Evolutionary conservation across 257 asterid species (phyloP), one percentile per base, ranked within the genome.

Genomic region (Gentiana straminea): DNA sequence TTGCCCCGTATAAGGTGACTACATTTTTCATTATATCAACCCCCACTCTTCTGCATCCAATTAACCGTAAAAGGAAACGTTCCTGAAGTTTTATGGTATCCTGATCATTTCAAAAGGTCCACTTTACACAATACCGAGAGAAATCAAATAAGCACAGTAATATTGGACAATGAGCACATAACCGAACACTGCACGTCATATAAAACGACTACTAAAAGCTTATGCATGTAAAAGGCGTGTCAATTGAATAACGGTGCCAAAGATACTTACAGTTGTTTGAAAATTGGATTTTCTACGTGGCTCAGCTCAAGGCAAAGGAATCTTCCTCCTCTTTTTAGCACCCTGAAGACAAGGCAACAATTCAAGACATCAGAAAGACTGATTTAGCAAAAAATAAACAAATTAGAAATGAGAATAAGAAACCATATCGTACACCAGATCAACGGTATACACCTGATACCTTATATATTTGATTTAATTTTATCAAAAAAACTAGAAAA

Each of bases 251-350:
- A 11, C 9, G 6, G 33, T 34, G 49, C 24, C 62, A 46, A 41
- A 60, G 64, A 63, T 41, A 72, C 98, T 84, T 71, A 84, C 98
- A 91, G 58, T 46, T 91, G 77, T 70, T 84, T 91, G 36, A 84
- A 73, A 52, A 91, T 36, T 11, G 96, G 96, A 66, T 66, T 39
- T 39, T 91, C 94, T 56, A 87, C 95, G 60, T 84, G 98, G 79
- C 95, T 84, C 70, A 87, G 73, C 62, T 91, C 98, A 63, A 91
- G 98, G 80, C 96, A 91, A 62, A 91, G 94, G 77, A 91, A 91
- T 72, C 94, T 81, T 72, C 98, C 98, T 63, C 98, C 98, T 38
- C 70, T 79, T 77, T 76, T 91, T 68, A 91, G 94, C 59, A 91
- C 96, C 89, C 98, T 91, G 73, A 47, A 54, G 70, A 45, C 54